Conservation (phyloP, 2,329 filamentous ascomycete genomes). For the Thelonectria olida region DNA sequence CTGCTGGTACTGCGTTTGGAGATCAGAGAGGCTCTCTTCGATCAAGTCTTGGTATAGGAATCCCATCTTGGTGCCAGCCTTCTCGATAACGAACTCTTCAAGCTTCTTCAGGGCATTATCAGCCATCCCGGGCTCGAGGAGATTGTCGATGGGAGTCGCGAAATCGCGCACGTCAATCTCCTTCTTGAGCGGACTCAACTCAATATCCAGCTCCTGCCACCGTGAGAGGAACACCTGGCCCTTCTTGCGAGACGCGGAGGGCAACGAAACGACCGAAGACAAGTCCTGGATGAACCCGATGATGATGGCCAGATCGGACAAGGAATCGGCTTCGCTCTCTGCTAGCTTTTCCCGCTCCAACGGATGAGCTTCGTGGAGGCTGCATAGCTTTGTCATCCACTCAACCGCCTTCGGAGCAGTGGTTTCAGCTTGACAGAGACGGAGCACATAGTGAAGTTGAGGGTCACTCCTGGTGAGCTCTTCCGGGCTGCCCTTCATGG, state of each 20-base stretch:
- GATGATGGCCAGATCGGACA: constrained; percentile 50
- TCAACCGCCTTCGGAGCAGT: constrained; percentile 46
- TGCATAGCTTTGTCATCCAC: constrained; percentile 53
- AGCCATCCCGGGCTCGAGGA: constrained; percentile 52
- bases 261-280: constrained; percentile 45
- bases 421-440: constrained; percentile 52
- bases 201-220: constrained; percentile 44
- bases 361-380: constrained; percentile 47
- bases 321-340: constrained; percentile 45
- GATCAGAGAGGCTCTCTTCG: constrained; percentile 46
- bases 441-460: constrained; percentile 55
- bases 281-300: constrained; percentile 52
- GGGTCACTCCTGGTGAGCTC: constrained; percentile 48
- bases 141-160: constrained; percentile 52
- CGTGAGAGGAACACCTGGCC: constrained; percentile 48
- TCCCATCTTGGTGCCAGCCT: constrained; percentile 51
- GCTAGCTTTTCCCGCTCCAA: constrained; percentile 45
- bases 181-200: constrained; percentile 50
- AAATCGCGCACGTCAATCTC: constrained; percentile 52
- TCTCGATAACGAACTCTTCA: constrained; percentile 48
- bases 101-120: constrained; percentile 47
- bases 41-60: constrained; percentile 55
- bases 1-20: constrained; percentile 43
- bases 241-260: constrained; percentile 50
- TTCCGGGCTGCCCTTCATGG: constrained; percentile 53